Evolutionary conservation across 2,329 filamentous ascomycete genomes (phyloP).

Genomic region (Stromatinia cepivora): DNA sequence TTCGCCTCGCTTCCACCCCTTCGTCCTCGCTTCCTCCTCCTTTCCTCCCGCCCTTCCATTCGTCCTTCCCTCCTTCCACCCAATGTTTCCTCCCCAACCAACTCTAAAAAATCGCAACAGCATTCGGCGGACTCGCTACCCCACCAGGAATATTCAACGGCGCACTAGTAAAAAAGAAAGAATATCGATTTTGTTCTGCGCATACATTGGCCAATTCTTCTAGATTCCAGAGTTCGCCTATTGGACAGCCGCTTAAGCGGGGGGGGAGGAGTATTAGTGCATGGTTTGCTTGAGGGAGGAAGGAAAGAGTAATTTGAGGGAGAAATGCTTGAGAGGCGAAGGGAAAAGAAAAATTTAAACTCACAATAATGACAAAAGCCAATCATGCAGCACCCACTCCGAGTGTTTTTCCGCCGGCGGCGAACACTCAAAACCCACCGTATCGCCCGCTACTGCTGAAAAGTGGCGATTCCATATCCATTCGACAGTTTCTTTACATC

Average conservation of each 20-base stretch:
- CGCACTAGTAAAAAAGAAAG: conserved; percentile 62
- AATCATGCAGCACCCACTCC: conserved; percentile 34
- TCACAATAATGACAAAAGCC: conserved; percentile 32
- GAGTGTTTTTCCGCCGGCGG: conserved; percentile 31
- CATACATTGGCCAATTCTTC: conserved; percentile 46
- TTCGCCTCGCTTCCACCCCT: no score
- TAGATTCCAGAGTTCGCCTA: conserved; percentile 40
- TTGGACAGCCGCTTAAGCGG: conserved; percentile 28
- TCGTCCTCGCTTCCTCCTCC: no score
- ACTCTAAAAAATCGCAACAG: conserved; percentile 31
- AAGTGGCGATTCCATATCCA: conserved; percentile 40
- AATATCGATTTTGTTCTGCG: conserved; percentile 53
- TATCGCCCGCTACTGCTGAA: conserved; percentile 37
- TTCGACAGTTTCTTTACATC: conserved; percentile 30
- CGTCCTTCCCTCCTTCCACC: neutral
- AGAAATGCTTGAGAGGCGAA: neutral
- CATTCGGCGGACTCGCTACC: conserved; percentile 35
- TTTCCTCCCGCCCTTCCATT: neutral
- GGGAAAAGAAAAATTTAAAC: neutral
- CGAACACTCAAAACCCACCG: conserved; percentile 36
- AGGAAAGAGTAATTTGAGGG: no score
- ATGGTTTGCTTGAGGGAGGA: neutral
- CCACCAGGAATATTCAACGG: conserved; percentile 51
- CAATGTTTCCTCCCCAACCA: no score
- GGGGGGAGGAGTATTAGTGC: conserved; percentile 28